Conservation (phyloP, 768 basidiomycete species). For the Steccherinum ochraceum region DNA sequence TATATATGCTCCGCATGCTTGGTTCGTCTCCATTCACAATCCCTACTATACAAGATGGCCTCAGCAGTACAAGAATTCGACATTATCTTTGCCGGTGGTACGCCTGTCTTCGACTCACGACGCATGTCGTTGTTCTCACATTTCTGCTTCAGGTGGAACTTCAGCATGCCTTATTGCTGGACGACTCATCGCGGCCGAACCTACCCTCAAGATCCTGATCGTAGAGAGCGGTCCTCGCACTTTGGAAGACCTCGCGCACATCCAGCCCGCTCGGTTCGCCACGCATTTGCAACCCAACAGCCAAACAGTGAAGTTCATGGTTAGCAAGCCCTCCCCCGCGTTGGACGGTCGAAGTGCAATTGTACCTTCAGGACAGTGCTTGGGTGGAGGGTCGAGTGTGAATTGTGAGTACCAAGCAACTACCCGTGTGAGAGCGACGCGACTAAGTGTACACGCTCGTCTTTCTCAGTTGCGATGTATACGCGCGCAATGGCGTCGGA, state of each 20-base stretch:
- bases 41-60: background rate
- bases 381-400: slow-evolving; percentile 60
- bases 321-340: slow-evolving; percentile 32
- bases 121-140: background rate
- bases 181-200: slow-evolving; percentile 47
- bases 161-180: slow-evolving; percentile 52
- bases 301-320: slow-evolving; percentile 39
- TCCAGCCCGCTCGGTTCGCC: slow-evolving; percentile 48
- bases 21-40: too few species aligned
- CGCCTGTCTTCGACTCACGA: background rate
- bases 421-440: background rate
- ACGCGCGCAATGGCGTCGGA: slow-evolving; percentile 52
- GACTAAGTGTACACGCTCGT: background rate
- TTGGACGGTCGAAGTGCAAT: slow-evolving; percentile 37
- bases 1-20: too few species aligned
- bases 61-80: slow-evolving; percentile 6
- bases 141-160: slow-evolving; percentile 34
- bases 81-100: slow-evolving; percentile 22
- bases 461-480: slow-evolving; percentile 32
- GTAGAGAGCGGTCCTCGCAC: slow-evolving; percentile 55
- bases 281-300: slow-evolving; percentile 32
- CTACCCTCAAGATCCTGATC: slow-evolving; percentile 49
- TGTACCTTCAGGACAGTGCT: slow-evolving; percentile 39
- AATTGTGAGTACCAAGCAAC: slow-evolving; percentile 47
- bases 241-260: slow-evolving; percentile 36